phyloP scores from a whole-genome alignment of 2,329 filamentous ascomycete species.

The Myriosclerotinia duriaeana region DNA sequence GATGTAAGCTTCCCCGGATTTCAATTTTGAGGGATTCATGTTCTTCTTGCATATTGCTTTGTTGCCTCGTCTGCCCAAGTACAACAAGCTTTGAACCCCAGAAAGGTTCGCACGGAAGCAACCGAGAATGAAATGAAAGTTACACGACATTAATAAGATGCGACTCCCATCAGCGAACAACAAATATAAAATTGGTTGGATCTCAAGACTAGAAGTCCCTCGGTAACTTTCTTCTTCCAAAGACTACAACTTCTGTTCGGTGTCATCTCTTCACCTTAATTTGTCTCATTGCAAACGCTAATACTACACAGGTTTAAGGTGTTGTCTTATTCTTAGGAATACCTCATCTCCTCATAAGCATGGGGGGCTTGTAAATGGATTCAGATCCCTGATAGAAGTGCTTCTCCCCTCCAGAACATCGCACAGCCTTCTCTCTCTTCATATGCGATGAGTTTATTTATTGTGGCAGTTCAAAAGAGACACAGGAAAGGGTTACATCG shows the following conservation, averaged over 20 bases:
- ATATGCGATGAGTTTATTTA: conserved; percentile 1
- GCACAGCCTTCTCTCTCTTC: conserved; percentile 3
- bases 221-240: not conserved
- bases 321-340: not conserved
- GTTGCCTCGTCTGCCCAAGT: conserved; percentile 16
- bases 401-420: not conserved
- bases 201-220: not conserved
- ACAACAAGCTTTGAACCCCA: conserved; percentile 3
- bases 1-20: conserved; percentile 14
- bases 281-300: not conserved
- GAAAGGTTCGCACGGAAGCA: not conserved
- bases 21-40: not conserved
- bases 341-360: not conserved
- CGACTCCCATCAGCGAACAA: not conserved
- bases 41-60: conserved; percentile 14
- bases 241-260: not conserved
- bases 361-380: conserved; percentile 6
- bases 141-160: not conserved
- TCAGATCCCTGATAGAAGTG: not conserved
- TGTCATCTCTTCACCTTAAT: not conserved
- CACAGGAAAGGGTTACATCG: conserved; percentile 17
- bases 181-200: conserved; percentile 1
- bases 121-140: not conserved
- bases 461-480: not conserved
- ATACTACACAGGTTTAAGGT: not conserved